Evolutionary conservation across 1,139 yeast genomes (phyloP).

Genomic region (Arxiozyma bovina): DNA sequence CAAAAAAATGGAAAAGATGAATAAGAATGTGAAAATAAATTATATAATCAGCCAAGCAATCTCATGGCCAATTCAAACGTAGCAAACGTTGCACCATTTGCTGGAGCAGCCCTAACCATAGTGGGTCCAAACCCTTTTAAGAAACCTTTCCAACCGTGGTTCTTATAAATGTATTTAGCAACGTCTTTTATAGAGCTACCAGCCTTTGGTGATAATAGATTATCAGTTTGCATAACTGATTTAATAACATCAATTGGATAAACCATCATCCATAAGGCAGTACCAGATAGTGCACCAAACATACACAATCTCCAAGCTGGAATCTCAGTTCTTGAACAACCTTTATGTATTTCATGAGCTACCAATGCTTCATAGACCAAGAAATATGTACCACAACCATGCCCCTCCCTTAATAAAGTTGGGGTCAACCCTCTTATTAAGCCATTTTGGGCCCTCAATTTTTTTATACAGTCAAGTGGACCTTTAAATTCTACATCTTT

Average conservation of each 20-base stretch:
- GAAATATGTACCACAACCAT: constrained; percentile 85
- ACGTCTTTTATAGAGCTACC: constrained; percentile 40
- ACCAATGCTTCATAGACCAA: constrained; percentile 81
- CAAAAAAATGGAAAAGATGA: too few relatives aligned
- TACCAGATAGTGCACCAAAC: constrained; percentile 82
- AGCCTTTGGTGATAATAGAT: constrained; percentile 40
- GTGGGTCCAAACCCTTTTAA: constrained; percentile 87
- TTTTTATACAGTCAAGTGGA: constrained; percentile 68
- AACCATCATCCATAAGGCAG: constrained; percentile 69
- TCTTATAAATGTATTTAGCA: constrained; percentile 41
- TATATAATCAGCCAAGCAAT: constrained; percentile 31
- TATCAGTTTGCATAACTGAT: constrained; percentile 80
- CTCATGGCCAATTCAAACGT: constrained; percentile 86
- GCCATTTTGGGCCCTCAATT: constrained; percentile 51
- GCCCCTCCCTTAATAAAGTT: constrained; percentile 71
- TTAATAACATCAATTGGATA: constrained; percentile 85
- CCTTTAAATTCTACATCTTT: constrained; percentile 48
- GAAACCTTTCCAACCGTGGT: constrained; percentile 64
- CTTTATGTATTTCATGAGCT: constrained; percentile 43
- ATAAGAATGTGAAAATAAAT: too few relatives aligned
- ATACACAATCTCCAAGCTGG: constrained; percentile 80
- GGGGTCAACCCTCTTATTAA: constrained; percentile 73
- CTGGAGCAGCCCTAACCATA: constrained; percentile 90
- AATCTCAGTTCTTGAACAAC: constrained; percentile 50
- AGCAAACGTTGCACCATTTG: constrained; percentile 90